Conservation (phyloP, 805 yeast species). For the Ogataea allantospora region DNA sequence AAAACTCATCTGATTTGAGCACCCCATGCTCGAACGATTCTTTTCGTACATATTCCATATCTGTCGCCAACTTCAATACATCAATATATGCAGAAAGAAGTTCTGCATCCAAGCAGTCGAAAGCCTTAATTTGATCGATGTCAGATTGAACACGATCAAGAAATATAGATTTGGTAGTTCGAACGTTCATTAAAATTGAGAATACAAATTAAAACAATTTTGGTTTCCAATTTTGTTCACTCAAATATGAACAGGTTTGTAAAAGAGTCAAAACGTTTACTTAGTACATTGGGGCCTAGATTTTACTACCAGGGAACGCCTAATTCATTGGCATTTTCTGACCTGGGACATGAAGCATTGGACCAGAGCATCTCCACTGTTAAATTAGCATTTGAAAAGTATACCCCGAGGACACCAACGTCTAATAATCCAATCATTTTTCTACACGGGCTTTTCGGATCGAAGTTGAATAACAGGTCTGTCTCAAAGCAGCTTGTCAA, state of each 20-base stretch:
- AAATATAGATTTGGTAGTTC: neutral
- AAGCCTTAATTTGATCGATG: neutral
- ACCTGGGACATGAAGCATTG: conserved; percentile 21
- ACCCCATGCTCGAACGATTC: conserved; percentile 6
- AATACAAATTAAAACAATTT: too few species aligned
- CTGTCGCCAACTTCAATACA: conserved; percentile 12
- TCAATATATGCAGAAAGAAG: conserved; percentile 4
- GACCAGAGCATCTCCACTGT: conserved; percentile 49
- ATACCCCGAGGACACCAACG: conserved; percentile 20
- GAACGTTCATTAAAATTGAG: too few species aligned
- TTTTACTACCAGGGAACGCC: conserved; percentile 30
- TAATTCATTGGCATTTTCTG: conserved; percentile 21
- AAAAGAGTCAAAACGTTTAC: neutral
- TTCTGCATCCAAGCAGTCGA: neutral
- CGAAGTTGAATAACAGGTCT: conserved; percentile 72
- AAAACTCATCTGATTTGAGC: neutral
- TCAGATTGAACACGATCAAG: conserved; percentile 1
- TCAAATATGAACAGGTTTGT: neutral
- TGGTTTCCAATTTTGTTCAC: too few species aligned
- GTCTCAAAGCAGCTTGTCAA: conserved; percentile 62
- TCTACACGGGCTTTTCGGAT: conserved; percentile 88
- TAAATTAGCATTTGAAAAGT: conserved; percentile 50
- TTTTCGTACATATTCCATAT: conserved; percentile 20
- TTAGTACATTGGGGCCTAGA: neutral
- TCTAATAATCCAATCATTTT: conserved; percentile 60